These are phyloP conservation scores for Diplocarpon mali DNA, from an alignment of 2,329 filamentous ascomycete genomes.

Conservation along the genomic window DNA sequence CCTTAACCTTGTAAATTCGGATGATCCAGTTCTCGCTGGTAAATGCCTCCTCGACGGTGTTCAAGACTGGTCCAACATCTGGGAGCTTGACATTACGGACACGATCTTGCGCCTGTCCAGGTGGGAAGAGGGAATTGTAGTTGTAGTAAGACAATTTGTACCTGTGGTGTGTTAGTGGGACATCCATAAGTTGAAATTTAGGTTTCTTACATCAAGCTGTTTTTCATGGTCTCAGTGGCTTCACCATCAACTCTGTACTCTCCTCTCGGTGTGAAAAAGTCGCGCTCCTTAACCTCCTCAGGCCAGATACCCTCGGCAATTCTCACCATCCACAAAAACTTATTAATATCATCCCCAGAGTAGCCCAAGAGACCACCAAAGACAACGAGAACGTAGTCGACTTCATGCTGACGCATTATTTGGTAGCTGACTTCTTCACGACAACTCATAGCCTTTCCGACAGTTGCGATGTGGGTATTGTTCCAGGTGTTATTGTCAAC, in stretches of 20 bases:
- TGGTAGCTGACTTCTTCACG: constrained; percentile 96
- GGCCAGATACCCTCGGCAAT: constrained; percentile 99
- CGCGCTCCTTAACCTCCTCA: constrained; percentile 94
- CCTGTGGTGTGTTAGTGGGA: constrained; percentile 39
- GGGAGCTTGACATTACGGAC: constrained; percentile 75
- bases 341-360: constrained; percentile 98
- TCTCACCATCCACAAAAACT: constrained; percentile 99
- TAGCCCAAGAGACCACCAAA: constrained; percentile 95
- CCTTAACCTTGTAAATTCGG: constrained; percentile 98
- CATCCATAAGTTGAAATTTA: background rate
- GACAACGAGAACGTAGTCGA: constrained; percentile 96
- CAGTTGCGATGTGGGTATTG: constrained; percentile 98
- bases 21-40: constrained; percentile 99
- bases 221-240: constrained; percentile 94
- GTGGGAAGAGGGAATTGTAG: constrained; percentile 82
- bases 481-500: constrained; percentile 99
- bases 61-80: constrained; percentile 73
- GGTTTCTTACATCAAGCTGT: constrained; percentile 84
- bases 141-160: constrained; percentile 99
- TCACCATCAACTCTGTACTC: constrained; percentile 93
- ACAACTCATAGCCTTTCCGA: constrained; percentile 98
- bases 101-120: constrained; percentile 80
- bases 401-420: constrained; percentile 96
- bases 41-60: constrained; percentile 89
- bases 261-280: constrained; percentile 87